Evolutionary conservation across 441 rosid species (phyloP).

Genomic region (Raphanus hybrid): DNA sequence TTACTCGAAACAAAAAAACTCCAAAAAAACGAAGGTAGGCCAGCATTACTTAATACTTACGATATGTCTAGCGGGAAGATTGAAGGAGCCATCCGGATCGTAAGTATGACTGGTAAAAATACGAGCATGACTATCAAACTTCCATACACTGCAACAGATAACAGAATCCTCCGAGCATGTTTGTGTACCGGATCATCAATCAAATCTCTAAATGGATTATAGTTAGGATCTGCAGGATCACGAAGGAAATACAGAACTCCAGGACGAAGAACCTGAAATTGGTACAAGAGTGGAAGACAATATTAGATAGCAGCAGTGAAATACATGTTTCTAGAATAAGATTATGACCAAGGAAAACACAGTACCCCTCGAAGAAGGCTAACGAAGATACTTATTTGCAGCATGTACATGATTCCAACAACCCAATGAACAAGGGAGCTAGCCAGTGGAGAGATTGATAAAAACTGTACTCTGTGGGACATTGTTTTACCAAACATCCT

Average conservation of each 20-base stretch:
- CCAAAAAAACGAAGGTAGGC: too few relatives aligned
- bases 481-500: too few relatives aligned
- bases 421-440: too few relatives aligned
- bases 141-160: constrained; percentile 86
- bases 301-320: not conserved
- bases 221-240: constrained; percentile 83
- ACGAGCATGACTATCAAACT: constrained; percentile 97
- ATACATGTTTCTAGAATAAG: not conserved
- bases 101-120: constrained; percentile 95
- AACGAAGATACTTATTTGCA: too few relatives aligned
- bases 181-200: constrained; percentile 98
- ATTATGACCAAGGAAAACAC: not conserved
- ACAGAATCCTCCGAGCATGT: constrained; percentile 92
- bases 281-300: not conserved
- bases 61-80: constrained; percentile 94
- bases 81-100: constrained; percentile 86
- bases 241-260: constrained; percentile 83
- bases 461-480: too few relatives aligned
- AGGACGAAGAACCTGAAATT: constrained; percentile 81
- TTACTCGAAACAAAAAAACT: too few relatives aligned
- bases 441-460: too few relatives aligned
- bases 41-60: constrained; percentile 48
- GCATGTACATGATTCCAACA: too few relatives aligned
- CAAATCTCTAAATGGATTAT: constrained; percentile 85
- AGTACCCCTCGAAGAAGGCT: too few relatives aligned